Evolutionary conservation across 1,284 basidiomycete genomes (phyloP).

Genomic region (Cutaneotrichosporon dermatis): DNA sequence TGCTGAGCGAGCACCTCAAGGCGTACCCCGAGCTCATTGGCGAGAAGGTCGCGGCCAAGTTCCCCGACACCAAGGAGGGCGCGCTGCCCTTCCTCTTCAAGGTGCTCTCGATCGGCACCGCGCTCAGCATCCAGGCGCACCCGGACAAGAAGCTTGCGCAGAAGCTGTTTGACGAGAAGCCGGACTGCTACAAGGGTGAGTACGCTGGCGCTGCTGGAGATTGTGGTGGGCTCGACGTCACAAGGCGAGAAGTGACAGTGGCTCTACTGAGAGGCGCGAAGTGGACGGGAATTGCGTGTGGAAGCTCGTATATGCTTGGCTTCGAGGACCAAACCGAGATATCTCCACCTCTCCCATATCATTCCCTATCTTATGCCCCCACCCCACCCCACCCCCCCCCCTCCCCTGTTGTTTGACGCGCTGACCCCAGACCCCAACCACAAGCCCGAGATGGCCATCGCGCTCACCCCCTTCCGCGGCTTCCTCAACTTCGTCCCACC

Average conservation of each 20-base stretch:
- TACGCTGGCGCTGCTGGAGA: neutral
- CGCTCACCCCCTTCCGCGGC: conserved; percentile 83
- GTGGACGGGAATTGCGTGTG: too few relatives aligned
- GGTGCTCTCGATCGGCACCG: conserved; percentile 87
- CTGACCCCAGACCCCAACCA: conserved; percentile 34
- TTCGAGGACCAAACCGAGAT: neutral
- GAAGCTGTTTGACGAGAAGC: conserved; percentile 66
- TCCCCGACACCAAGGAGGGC: conserved; percentile 58
- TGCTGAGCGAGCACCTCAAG: conserved; percentile 62
- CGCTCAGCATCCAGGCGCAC: conserved; percentile 94
- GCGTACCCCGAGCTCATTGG: conserved; percentile 63
- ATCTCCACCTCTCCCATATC: too few relatives aligned
- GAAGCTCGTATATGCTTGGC: neutral
- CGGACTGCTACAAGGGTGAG: conserved; percentile 84
- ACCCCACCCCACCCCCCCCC: neutral
- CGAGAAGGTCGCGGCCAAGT: conserved; percentile 63
- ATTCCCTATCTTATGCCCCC: neutral
- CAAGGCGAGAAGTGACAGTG: too few relatives aligned
- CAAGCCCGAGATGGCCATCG: conserved; percentile 93
- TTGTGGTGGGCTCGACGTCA: too few relatives aligned
- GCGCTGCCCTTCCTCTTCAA: conserved; percentile 92
- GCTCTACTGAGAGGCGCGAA: neutral
- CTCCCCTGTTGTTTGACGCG: neutral
- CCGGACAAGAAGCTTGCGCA: conserved; percentile 88
- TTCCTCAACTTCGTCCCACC: conserved; percentile 53